Base-by-base conservation (phyloP, 1,139 yeast genomes). In the Magnusiomyces ingens region DNA sequence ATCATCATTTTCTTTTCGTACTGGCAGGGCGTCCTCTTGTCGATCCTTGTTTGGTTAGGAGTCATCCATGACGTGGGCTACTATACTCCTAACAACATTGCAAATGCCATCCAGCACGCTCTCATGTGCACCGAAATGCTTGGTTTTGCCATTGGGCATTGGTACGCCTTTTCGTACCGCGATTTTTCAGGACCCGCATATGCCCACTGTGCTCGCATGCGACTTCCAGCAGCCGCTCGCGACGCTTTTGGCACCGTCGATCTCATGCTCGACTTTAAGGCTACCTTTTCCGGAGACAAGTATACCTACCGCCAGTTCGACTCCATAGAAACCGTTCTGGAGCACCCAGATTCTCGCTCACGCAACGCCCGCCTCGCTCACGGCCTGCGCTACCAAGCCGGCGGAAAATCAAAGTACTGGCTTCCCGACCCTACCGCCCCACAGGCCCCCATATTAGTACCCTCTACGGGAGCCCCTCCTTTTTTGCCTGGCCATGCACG, bases 1-100 rank as follows among this genome's bases (percentile, higher is more conserved):
- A 76, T 90, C 59, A 88, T 93, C 55, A 91, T 94, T 54, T 93
- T 93, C 75, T 97, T 96, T 40, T 87, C 96, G 17, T 93, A 90
- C 68, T 93, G 99, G 99, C 99, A 93, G 67, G 93, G 96, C 0
- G 76, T 91, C 26, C 62, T 84, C 0, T 73, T 93, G 49, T 82
- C 88, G 0, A 66, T 85, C 1, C 64, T 88, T 43, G 81, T 78
- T 58, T 76, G 77, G 60, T 68, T 81, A 45, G 82, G 85, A 0
- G 59, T 79, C 0, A 71, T 89, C 19, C 67, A 67, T 19, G 71
- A 66, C 12, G 65, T 67, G 47, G 63, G 65, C 19, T 62, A 64
- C 19, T 64, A 64, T 35, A 63, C 67, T 11, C 69, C 70, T 13
- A 64, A 62, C 19, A 68, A 66, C 29, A 64, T 74, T 45, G 78